Conservation (phyloP, 1,284 basidiomycete genomes). For the Malassezia nana region DNA sequence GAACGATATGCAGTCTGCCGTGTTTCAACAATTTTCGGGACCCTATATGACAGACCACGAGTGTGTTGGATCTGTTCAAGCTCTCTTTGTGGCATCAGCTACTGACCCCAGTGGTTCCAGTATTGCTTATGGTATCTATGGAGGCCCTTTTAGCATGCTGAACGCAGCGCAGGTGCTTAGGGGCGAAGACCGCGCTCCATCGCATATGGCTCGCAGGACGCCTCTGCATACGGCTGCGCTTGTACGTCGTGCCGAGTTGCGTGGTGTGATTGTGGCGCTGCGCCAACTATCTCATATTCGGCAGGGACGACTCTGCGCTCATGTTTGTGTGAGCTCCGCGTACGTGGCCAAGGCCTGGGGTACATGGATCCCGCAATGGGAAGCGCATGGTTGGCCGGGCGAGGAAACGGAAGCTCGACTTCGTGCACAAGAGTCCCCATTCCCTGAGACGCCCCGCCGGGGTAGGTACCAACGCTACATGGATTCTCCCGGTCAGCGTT, state of each 20-base stretch:
- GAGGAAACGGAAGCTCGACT: conserved; percentile 10
- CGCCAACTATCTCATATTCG: conserved; percentile 24
- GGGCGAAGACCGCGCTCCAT: conserved; percentile 20
- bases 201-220: conserved; percentile 27
- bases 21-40: conserved; percentile 28
- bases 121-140: conserved; percentile 25
- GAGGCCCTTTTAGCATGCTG: conserved; percentile 25
- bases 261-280: conserved; percentile 27
- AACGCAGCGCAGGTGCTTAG: conserved; percentile 25
- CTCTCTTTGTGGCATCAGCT: conserved; percentile 32
- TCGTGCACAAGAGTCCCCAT: neutral
- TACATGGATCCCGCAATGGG: conserved; percentile 39
- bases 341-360: conserved; percentile 44
- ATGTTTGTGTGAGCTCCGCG: conserved; percentile 37
- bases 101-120: conserved; percentile 21
- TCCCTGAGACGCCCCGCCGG: neutral
- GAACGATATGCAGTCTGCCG: conserved; percentile 4
- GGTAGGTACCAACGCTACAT: neutral
- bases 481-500: neutral
- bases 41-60: conserved; percentile 27
- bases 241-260: conserved; percentile 29
- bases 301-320: conserved; percentile 26
- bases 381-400: conserved; percentile 34
- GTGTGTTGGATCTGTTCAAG: conserved; percentile 27
- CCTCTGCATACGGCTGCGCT: conserved; percentile 24